Evolutionary conservation across 1,139 yeast genomes (phyloP).

Genomic region (Kodamaea ohmeri): DNA sequence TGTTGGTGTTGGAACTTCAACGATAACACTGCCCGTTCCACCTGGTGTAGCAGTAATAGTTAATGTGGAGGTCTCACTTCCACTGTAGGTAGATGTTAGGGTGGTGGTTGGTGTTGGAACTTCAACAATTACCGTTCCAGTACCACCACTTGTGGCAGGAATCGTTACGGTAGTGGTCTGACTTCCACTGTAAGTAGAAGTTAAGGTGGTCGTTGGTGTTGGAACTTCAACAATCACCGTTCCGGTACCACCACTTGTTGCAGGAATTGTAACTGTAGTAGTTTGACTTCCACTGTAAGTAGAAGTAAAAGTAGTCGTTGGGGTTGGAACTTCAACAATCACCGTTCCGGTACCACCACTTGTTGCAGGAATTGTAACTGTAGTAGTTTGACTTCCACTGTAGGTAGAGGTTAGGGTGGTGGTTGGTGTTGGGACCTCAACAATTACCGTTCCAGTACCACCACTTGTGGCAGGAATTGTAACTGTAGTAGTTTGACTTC

Average conservation of each 20-base stretch:
- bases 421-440: conserved; percentile 18
- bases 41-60: conserved; percentile 9
- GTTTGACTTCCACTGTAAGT: conserved; percentile 10
- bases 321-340: conserved; percentile 12
- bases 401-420: conserved; percentile 13
- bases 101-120: conserved; percentile 16
- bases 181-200: conserved; percentile 18
- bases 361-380: conserved; percentile 6
- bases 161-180: conserved; percentile 14
- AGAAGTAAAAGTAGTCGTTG: conserved; percentile 4
- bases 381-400: conserved; percentile 9
- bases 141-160: conserved; percentile 15
- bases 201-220: conserved; percentile 18
- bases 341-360: conserved; percentile 16
- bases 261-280: conserved; percentile 8
- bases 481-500: conserved; percentile 7
- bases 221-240: conserved; percentile 21
- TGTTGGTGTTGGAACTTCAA: neutral
- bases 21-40: conserved; percentile 7
- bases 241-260: conserved; percentile 13
- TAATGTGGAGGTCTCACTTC: conserved; percentile 10
- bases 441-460: conserved; percentile 15
- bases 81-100: conserved; percentile 13
- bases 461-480: conserved; percentile 9
- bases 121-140: conserved; percentile 18